These are phyloP conservation scores for Ramaria sp. DNA, from an alignment of 768 basidiomycete species.

Conservation along the genomic window DNA sequence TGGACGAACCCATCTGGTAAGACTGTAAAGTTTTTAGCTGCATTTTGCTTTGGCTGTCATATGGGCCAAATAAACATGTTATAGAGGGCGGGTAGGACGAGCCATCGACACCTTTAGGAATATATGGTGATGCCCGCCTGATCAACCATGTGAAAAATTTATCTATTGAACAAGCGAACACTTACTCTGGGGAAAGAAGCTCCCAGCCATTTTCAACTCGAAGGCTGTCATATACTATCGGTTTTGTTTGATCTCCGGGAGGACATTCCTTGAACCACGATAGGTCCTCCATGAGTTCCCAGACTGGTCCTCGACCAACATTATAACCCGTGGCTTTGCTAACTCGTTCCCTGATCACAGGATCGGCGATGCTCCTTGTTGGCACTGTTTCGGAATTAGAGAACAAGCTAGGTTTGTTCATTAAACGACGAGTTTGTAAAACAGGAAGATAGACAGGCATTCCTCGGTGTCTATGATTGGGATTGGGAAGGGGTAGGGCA, in stretches of 20 bases:
- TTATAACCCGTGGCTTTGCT: slow-evolving; percentile 67
- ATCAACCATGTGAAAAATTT: neutral
- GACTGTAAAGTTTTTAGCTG: slow-evolving; percentile 47
- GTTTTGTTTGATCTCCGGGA: neutral
- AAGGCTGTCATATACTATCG: slow-evolving; percentile 18
- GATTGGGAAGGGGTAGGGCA: slow-evolving; percentile 49
- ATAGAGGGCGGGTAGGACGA: slow-evolving; percentile 51
- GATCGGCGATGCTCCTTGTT: slow-evolving; percentile 26
- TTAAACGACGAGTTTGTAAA: slow-evolving; percentile 33
- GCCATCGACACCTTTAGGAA: slow-evolving; percentile 40
- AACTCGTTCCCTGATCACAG: slow-evolving; percentile 41
- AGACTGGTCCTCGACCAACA: slow-evolving; percentile 64
- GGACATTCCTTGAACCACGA: slow-evolving; percentile 60
- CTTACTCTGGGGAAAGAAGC: neutral
- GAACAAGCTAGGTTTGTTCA: slow-evolving; percentile 34
- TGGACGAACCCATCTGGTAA: slow-evolving; percentile 43
- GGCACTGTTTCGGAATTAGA: slow-evolving; percentile 33
- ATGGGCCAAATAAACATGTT: slow-evolving; percentile 57
- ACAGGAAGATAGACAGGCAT: slow-evolving; percentile 41
- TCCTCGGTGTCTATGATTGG: slow-evolving; percentile 66
- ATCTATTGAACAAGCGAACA: neutral
- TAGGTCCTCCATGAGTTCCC: slow-evolving; percentile 71
- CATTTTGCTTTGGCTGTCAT: slow-evolving; percentile 38
- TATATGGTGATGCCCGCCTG: neutral
- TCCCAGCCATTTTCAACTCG: slow-evolving; percentile 14